A percentile compares a stretch with the other conserved stretches of the same genome.
Conservation (phyloP, 805 yeast genomes). For the Osmozyma mogii region DNA sequence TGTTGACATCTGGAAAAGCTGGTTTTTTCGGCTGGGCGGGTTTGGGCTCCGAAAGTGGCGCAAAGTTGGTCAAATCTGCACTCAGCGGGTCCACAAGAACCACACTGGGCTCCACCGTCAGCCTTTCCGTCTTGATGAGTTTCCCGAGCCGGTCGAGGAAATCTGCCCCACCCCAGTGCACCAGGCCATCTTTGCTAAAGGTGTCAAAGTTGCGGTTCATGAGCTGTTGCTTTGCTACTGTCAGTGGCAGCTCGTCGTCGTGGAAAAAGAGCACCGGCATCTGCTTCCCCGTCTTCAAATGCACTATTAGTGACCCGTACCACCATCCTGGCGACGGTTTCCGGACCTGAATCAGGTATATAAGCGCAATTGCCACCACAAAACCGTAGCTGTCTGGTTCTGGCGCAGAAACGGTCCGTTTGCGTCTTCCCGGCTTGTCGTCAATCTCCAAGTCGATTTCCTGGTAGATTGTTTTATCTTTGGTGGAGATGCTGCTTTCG, state of each 20-base stretch:
- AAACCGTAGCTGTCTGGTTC: constrained; percentile 56
- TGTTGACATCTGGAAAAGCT: constrained; percentile 25
- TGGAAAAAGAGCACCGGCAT: constrained; percentile 88
- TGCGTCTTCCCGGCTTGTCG: constrained; percentile 48
- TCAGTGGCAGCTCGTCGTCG: constrained; percentile 78
- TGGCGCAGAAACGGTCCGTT: no score
- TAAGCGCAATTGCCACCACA: constrained; percentile 46
- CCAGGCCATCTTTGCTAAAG: constrained; percentile 43
- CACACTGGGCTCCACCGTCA: constrained; percentile 66
- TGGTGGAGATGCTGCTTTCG: constrained; percentile 37
- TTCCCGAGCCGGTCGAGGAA: constrained; percentile 49
- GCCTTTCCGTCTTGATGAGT: constrained; percentile 55
- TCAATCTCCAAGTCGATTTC: constrained; percentile 40
- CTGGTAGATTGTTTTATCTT: constrained; percentile 40
- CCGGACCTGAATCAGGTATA: constrained; percentile 77
- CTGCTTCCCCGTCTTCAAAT: constrained; percentile 58
- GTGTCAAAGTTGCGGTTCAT: constrained; percentile 67
- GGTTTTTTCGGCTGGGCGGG: constrained; percentile 3
- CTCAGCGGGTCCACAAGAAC: constrained; percentile 72
- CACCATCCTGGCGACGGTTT: constrained; percentile 84
- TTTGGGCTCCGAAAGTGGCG: constrained; percentile 22
- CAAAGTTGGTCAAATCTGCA: constrained; percentile 54
- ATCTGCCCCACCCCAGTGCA: constrained; percentile 91
- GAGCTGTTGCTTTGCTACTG: constrained; percentile 50
- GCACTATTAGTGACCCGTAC: constrained; percentile 80